Conservation (phyloP, 495 filamentous ascomycete genomes). For the Neurospora pannonica region DNA sequence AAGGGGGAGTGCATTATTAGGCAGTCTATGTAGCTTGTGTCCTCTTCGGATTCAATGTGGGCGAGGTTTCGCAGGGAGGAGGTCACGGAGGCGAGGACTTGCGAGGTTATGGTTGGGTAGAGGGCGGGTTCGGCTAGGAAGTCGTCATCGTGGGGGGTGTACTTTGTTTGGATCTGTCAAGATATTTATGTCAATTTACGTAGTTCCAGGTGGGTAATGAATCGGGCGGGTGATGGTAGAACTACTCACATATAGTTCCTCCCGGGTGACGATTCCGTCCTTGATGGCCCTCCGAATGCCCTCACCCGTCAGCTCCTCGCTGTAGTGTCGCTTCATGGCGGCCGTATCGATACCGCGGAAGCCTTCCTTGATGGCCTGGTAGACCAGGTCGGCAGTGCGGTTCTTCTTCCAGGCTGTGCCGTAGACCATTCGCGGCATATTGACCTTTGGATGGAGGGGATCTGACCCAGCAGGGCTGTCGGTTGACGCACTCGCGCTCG, state of each 20-base stretch:
- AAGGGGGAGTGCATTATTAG: conserved; percentile 66
- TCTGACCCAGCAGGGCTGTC: neutral
- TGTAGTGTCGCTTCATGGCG: conserved; percentile 70
- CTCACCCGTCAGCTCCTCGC: conserved; percentile 59
- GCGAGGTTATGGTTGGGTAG: conserved; percentile 41
- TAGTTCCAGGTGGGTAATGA: neutral
- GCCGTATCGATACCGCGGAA: conserved; percentile 73
- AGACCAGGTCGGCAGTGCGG: conserved; percentile 54
- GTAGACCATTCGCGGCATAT: conserved; percentile 58
- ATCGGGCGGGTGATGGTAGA: neutral
- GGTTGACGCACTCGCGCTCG: neutral
- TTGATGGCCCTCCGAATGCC: conserved; percentile 50
- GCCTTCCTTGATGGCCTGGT: conserved; percentile 57
- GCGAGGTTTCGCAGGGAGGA: conserved; percentile 61
- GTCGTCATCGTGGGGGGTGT: conserved; percentile 53
- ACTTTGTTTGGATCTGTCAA: conserved; percentile 72
- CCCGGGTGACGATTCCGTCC: conserved; percentile 47
- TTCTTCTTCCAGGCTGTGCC: conserved; percentile 88
- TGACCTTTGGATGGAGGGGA: conserved; percentile 3
- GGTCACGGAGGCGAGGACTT: conserved; percentile 55
- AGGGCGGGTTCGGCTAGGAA: conserved; percentile 50
- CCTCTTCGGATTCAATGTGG: conserved; percentile 17
- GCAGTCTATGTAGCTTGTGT: conserved; percentile 55
- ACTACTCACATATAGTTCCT: conserved; percentile 42
- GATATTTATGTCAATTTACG: neutral